Evolutionary conservation across 129 eudicot genomes (phyloP).

Genomic region (Erigeron canadensis): DNA sequence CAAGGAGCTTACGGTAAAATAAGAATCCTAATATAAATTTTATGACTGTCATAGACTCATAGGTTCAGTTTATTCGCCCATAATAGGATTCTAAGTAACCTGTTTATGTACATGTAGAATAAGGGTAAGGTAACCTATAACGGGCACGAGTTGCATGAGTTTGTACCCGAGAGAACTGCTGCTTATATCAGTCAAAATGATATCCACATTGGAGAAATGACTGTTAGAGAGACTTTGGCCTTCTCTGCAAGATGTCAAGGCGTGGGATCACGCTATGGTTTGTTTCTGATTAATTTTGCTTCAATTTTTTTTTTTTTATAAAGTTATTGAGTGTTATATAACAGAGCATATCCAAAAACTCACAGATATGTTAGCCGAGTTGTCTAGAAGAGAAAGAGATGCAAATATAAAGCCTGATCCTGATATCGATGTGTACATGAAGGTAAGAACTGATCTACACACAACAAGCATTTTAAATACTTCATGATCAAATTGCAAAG

Average conservation of each 20-base stretch:
- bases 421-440: constrained; percentile 77
- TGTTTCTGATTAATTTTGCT: constrained; percentile 4
- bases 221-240: constrained; percentile 80
- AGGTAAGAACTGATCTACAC: constrained; percentile 36
- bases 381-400: constrained; percentile 78
- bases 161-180: constrained; percentile 65
- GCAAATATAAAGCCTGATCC: constrained; percentile 81
- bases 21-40: no score
- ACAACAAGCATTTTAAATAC: background rate
- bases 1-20: constrained; percentile 41
- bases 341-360: background rate
- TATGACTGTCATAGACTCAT: no score
- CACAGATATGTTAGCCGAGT: constrained; percentile 71
- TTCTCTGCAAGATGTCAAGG: constrained; percentile 79
- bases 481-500: background rate
- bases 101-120: constrained; percentile 20
- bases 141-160: constrained; percentile 72
- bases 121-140: constrained; percentile 63
- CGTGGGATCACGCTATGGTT: constrained; percentile 75
- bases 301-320: background rate
- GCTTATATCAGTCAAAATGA: constrained; percentile 83
- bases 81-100: background rate
- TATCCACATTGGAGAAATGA: constrained; percentile 76
- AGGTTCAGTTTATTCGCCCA: no score
- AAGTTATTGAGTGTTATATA: background rate